Evolutionary conservation across 352 stramenopile species (phyloP), one percentile per base, ranked within the genome.

Genomic region (Globisporangium sylvaticum): DNA sequence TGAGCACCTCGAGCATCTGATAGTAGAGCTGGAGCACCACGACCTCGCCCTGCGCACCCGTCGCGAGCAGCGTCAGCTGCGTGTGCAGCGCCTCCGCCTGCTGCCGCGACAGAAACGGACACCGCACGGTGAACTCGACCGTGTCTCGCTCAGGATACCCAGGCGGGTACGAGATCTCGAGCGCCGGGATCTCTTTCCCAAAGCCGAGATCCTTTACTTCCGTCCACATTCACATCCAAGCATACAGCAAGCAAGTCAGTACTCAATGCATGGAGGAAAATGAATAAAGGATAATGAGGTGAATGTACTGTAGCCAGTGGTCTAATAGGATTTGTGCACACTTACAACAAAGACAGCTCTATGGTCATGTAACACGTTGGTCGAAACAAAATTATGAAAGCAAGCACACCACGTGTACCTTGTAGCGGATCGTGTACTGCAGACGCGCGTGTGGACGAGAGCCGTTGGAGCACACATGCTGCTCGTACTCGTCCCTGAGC

Each of bases 1-100:
- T 69, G 27, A 94, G 64, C n/a, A 79, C 73, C 0, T 87, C 78
- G 22, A 76, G 65, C 78, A 90, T 88, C 24, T 77, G 68, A 65
- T 91, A 81, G 65, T 91, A 91, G 34, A 91, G 64, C 63, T 89
- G 72, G 15, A 93, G 67, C 29, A 71, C 76, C 37, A 83, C 73
- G 29, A 89, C 72, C 37, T 90, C 77, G 44, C 84, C 75, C 27
- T 70, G 71, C 20, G 65, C 66, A 9, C 61, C 65, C 9, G 63
- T 73, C 3, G 74, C 68, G 8, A 90, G 55, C 15, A 69, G 62
- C n/a, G 56, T 4, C 0, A 93, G 64, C 9, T 82, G 56, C 3
- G 63, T 67, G 18, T 81, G 65, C 1, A 93, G 71, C 2, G 42
- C 64, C 50, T 87, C 73, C 60, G 81, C 88, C 0, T 71, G 46